These are phyloP conservation scores for Goniomonas avonlea DNA, from an alignment of 78 protist genomes.

Conservation along the genomic window DNA sequence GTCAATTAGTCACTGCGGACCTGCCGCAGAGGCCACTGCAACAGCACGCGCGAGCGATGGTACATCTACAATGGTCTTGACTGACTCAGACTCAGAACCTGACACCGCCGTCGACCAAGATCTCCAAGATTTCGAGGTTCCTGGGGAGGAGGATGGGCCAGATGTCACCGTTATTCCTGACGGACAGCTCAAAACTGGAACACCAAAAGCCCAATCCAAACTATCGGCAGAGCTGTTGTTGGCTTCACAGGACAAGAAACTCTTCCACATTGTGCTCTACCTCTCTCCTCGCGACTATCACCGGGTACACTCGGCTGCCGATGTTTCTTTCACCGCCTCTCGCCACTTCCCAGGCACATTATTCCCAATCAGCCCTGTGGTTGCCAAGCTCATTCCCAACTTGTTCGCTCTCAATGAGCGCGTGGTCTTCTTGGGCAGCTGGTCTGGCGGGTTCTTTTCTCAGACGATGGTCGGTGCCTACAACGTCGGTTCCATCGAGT, in stretches of 20 bases:
- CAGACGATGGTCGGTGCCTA: slow-evolving; percentile 65
- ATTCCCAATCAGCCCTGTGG: slow-evolving; percentile 23
- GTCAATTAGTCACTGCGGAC: no score
- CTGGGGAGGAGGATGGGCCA: no score
- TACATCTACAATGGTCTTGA: no score
- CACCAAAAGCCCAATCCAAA: no score
- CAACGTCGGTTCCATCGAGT: slow-evolving; percentile 70
- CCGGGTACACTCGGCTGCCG: slow-evolving; percentile 63
- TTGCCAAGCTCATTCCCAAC: slow-evolving; percentile 30
- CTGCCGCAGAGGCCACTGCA: no score
- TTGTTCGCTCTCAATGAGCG: slow-evolving; percentile 73
- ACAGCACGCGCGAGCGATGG: no score
- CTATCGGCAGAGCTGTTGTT: no score
- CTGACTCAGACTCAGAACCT: no score
- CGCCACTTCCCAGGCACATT: slow-evolving; percentile 38
- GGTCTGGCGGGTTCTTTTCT: slow-evolving; percentile 58
- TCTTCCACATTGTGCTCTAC: slow-evolving; percentile 59
- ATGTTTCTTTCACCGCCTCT: neutral
- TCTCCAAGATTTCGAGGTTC: no score
- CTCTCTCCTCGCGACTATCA: slow-evolving; percentile 78
- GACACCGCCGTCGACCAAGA: no score
- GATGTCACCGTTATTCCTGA: no score
- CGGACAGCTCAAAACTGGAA: no score
- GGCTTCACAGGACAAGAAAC: slow-evolving; percentile 35
- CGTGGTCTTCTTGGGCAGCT: slow-evolving; percentile 52